phyloP scores from a whole-genome alignment of 2,329 filamentous ascomycete species.

The Cyphellophora attinorum region DNA sequence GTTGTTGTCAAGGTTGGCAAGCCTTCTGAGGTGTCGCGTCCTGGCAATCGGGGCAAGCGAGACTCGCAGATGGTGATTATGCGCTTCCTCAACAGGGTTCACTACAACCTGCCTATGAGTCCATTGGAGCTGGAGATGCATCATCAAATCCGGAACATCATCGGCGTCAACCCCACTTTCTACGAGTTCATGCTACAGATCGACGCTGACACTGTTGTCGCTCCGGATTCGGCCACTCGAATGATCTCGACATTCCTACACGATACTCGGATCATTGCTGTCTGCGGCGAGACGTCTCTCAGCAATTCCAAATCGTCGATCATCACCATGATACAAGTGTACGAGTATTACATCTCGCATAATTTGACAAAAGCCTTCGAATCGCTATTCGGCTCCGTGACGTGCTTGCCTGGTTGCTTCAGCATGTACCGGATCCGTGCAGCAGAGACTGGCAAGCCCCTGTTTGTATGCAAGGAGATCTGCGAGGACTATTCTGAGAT shows the following conservation, averaged over 20 bases:
- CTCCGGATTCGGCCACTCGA: constrained; percentile 77
- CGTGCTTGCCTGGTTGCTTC: constrained; percentile 98
- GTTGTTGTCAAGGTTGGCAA: constrained; percentile 97
- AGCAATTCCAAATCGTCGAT: constrained; percentile 89
- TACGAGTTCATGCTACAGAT: constrained; percentile 97
- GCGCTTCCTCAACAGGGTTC: constrained; percentile 97
- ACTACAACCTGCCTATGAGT: constrained; percentile 95
- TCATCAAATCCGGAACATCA: constrained; percentile 97
- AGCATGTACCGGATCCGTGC: constrained; percentile 96
- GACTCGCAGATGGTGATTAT: constrained; percentile 98
- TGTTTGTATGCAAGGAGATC: constrained; percentile 84
- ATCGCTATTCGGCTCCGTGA: constrained; percentile 93
- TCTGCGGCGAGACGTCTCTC: constrained; percentile 89
- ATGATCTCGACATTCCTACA: constrained; percentile 86
- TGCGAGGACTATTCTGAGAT: constrained; percentile 83
- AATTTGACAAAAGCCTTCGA: constrained; percentile 95
- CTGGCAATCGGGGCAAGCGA: constrained; percentile 97
- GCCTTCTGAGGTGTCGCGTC: constrained; percentile 71
- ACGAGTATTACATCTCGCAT: constrained; percentile 99
- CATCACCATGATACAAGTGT: constrained; percentile 98
- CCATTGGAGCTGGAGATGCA: constrained; percentile 96
- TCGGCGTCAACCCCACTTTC: constrained; percentile 95
- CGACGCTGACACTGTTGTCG: constrained; percentile 93
- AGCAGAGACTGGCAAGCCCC: constrained; percentile 82
- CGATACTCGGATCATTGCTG: constrained; percentile 85